Conservation (phyloP, 495 filamentous ascomycete species). For the Penicillium odoratum region DNA sequence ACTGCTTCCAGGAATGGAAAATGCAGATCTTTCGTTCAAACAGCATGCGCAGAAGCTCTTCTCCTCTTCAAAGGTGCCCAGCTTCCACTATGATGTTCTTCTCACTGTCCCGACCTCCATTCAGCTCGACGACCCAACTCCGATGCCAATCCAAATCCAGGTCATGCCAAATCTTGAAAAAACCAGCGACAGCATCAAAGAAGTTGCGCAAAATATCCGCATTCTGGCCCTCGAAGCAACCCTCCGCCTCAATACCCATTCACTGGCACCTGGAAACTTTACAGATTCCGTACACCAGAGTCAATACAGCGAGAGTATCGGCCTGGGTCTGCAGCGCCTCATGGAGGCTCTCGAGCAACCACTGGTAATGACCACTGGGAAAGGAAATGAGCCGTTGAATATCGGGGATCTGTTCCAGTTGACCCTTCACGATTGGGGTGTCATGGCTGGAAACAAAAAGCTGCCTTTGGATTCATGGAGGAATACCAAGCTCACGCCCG, state of each 20-base stretch:
- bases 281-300: not conserved
- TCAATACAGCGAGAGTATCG: not conserved
- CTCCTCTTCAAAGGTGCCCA: slow-evolving; percentile 20
- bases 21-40: slow-evolving; percentile 20
- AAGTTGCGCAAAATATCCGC: slow-evolving; percentile 7
- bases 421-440: not conserved
- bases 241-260: not conserved
- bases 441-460: not conserved
- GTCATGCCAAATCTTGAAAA: not conserved
- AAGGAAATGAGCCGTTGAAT: not conserved
- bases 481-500: not conserved
- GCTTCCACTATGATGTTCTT: slow-evolving; percentile 11
- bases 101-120: slow-evolving; percentile 9
- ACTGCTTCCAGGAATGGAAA: slow-evolving; percentile 21
- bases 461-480: not conserved
- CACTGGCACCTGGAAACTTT: not conserved
- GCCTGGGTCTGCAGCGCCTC: not conserved
- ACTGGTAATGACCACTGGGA: not conserved
- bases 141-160: slow-evolving; percentile 16
- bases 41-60: slow-evolving; percentile 23
- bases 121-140: slow-evolving; percentile 15
- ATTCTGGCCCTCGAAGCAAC: not conserved
- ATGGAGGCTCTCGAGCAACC: not conserved
- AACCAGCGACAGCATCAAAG: slow-evolving; percentile 15
- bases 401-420: slow-evolving; percentile 9